Evolutionary conservation across 148 eudicot species (phyloP), one percentile per base, ranked within the genome.

Genomic region (Suaeda aralocaspica): DNA sequence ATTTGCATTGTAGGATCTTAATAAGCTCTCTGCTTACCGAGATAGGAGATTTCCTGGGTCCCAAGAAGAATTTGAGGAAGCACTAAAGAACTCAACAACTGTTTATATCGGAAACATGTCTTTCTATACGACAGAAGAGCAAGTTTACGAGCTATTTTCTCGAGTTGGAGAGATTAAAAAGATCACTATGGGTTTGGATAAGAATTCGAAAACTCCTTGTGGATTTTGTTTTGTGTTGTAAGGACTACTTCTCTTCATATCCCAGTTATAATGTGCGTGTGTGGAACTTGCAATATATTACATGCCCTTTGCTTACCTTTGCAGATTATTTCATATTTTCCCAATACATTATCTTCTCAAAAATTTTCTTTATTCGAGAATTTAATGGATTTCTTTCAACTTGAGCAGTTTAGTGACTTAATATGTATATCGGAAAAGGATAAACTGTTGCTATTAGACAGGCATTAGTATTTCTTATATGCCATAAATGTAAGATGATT

Each of bases 41-140:
- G 98, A 93, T 57, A 88, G 92, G 84, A 91, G 95, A 76, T 93
- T 93, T 82, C 89, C 82, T 14, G 98, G 98, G 46, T 75, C 76
- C 39, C 96, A 90, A 74, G 98, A 93, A 72, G 98, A 90, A 69
- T 93, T 85, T 74, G 98, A 93, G 68, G 85, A 87, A 59, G 96
- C 96, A 16, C 87, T 93, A 26, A 85, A 74, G 77, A 85, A 82
- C 21, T 91, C 96, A 41, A 80, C 84, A 5, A 93, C 96, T 48
- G 83, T 88, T 57, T 93, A 93, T 71, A 70, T 93, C 50, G 98
- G 96, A 72, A 93, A 93, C 71, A 88, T 93, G 98, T 93, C 98
- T 59, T 93, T 93, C 77, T 93, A 93, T 66, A 90, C 98, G 9
- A 93, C 98, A 9, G 98, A 93, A 72, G 98, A 93, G 83, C 96